Evolutionary conservation across 805 yeast species (phyloP), one percentile per base, ranked within the genome.

Genomic region (Teunomyces atbi): DNA sequence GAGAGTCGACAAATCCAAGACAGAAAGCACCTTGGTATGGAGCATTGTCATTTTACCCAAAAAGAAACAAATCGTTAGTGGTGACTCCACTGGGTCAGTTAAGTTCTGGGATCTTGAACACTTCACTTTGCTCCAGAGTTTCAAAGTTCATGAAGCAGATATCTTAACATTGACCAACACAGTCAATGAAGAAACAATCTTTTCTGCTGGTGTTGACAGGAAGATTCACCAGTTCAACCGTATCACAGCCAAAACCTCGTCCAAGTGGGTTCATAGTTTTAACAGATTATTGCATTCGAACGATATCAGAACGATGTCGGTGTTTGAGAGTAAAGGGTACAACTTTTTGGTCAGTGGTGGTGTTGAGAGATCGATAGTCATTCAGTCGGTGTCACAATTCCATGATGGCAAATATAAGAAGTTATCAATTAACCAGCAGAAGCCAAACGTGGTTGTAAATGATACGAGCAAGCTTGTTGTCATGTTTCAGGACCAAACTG

Each of bases 41-140:
- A 76, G 89, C 29, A 82, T 94, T 1, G 56, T 76, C 38, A 82
- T 83, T 27, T 68, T 91, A 48, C 82, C 85, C 4, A 62, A 71
- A 35, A 77, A 78, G 42, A 74, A 80, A 45, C 96, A 89, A 62
- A 77, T 94, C 48, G 95, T 89, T n/a, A 82, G 90, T 49, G 99
- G 98, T 45, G 99, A 94, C 68, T 90, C 97, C 5, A 92, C 97
- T 1, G 99, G 99, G 1, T 77, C 87, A 6, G 80, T 94, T 44
- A 92, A 92, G 65, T 78, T 94, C 53, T 94, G 99, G 99, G 96
- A 92, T 58, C 73, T 85, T 51, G 77, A 79, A 41, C 84, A 81
- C 54, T 83, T 82, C 54, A 83, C 96, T 1, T 70, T 94, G 48
- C 73, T 81, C 43, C 98, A 92, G 65, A 81, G 86, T 19, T 90